Evolutionary conservation across 345 rosid genomes (phyloP), one percentile per base, ranked within the genome.

Genomic region (Hibiscus tridactylites): DNA sequence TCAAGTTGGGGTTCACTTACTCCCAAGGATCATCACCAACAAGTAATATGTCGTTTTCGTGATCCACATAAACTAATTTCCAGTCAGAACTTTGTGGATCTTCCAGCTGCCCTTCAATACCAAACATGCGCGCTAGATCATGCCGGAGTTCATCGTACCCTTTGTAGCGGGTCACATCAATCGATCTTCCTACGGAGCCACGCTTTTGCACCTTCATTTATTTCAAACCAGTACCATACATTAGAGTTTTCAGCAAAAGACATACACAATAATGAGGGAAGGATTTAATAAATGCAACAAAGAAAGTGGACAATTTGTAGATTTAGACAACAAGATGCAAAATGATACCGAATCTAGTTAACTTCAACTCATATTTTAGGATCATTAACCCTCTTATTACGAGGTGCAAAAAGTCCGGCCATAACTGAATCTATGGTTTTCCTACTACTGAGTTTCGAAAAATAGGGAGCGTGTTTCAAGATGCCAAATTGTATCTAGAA

Each of bases 21-120:
- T 94, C 96, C 97, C 98, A 94, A 49, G 98, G 99, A 78, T 95
- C 97, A 64, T 95, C 99, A 3, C 99, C 99, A 53, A 91, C 97
- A 26, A 92, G 99, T 60, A 95, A 79, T 68, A 94, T 90, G 76
- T 95, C 97, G 54, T 92, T 92, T 75, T 95, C 99, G 52, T 85
- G 97, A 79, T 95, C 99, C 3, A 91, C 87, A 68, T 88, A 95
- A 12, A 95, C 99, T 56, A 95, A 84, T 82, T 95, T 90, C 97
- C 97, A 92, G 53, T 90, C 99, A 12, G 95, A 90, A 72, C 88
- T 85, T 79, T 85, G 93, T 2, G 88, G 99, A 83, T 89, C 97
- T 81, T 92, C 97, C 33, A 95, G 84, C 83, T 88, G 97, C 60
- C 97, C 93, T 81, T 95, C 97, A 24, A 92, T 88, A 9, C 97